Evolutionary conservation across 1,284 basidiomycete species (phyloP), one percentile per base, ranked within the genome.

Genomic region (Rhodotorula mucilaginosa): DNA sequence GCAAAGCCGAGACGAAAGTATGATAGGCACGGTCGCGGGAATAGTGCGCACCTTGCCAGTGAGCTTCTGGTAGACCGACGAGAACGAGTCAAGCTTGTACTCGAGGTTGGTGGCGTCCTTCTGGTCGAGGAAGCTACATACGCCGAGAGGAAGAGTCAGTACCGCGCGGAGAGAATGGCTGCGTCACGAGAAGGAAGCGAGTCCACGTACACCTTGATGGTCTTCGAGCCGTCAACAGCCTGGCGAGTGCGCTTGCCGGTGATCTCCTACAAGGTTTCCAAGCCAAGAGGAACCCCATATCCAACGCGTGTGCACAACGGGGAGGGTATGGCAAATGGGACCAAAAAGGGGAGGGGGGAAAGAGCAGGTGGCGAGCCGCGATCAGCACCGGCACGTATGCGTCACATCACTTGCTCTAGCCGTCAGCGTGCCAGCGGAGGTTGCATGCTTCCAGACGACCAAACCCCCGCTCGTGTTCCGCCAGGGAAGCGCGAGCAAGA

Each of bases 41-140:
- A 56, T 0, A 26, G 26, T 1, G 15, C 54, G 54, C 12, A 56
- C 54, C 70, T 65, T 65, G 64, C 64, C 64, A 15, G 52, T 63
- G 39, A 57, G 61, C n/a, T 90, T 90, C 82, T 91, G 90, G 87
- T 97, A 97, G 77, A 96, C 91, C 52, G 74, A 92, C 72, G 92
- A 90, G 85, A 97, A 97, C 74, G 92, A 93, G 84, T 96, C 93
- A 76, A 96, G 87, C 89, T 99, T 99, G 91, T 99, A 98, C 87
- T 99, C 97, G 83, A 99, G 88, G 81, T 93, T 92, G 82, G 95
- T 99, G 74, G 93, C 88, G 83, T 99, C 97, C 85, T 99, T 99
- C 77, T 93, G 87, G 87, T 99, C 97, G 78, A 99, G 90, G 87
- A 94, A 91, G 78, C 93, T 97, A 2, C 39, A 10, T 44, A 83